These are phyloP conservation scores for Ilyonectria destructans DNA, from an alignment of 2,329 filamentous ascomycete genomes.

Conservation along the genomic window DNA sequence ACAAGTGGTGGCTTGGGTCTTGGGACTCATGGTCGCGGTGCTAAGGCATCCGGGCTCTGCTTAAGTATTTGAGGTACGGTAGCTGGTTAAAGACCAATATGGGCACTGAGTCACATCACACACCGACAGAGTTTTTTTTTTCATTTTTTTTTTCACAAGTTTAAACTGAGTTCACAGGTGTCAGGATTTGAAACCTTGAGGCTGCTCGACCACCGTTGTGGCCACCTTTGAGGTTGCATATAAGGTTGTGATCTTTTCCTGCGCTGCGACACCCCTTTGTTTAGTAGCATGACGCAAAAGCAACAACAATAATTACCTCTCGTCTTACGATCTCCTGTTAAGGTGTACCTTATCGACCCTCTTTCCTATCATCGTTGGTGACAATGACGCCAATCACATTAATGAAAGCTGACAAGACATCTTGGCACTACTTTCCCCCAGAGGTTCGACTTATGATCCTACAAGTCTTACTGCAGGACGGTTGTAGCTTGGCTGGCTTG, in stretches of 20 bases:
- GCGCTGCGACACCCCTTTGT: neutral
- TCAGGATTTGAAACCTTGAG: neutral
- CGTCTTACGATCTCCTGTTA: neutral
- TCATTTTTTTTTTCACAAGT: neutral
- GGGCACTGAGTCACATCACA: neutral
- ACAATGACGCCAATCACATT: neutral
- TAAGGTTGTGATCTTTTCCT: neutral
- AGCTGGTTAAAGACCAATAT: neutral
- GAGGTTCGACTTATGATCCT: slow-evolving; percentile 10
- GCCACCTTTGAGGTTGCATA: neutral
- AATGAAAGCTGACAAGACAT: neutral
- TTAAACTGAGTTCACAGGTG: neutral
- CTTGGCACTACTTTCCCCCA: slow-evolving; percentile 3
- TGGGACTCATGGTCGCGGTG: too few species aligned
- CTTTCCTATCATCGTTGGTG: neutral
- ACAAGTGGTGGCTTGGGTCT: too few species aligned
- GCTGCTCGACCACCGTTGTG: neutral
- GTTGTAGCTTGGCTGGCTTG: slow-evolving; percentile 8
- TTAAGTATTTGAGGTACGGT: neutral
- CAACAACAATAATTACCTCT: neutral
- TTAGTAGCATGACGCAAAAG: neutral
- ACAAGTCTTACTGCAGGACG: slow-evolving; percentile 7
- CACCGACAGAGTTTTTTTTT: neutral
- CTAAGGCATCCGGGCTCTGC: neutral
- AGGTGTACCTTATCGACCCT: neutral